These are phyloP conservation scores for Rhexocercosporidium sp. DNA, from an alignment of 2,329 filamentous ascomycete species.

Conservation along the genomic window DNA sequence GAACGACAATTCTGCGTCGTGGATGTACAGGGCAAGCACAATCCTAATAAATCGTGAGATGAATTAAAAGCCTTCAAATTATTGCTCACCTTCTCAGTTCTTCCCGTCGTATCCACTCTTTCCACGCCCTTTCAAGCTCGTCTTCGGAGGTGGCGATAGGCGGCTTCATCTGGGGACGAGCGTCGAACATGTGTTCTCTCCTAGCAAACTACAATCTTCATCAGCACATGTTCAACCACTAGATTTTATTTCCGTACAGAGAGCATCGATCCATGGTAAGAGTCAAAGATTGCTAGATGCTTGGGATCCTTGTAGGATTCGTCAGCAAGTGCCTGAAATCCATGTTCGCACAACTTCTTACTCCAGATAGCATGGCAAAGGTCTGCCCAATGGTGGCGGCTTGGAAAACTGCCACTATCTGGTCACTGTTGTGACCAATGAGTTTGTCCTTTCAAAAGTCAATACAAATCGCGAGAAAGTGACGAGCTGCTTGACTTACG, in stretches of 20 bases:
- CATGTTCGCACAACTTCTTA: not conserved
- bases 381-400: not conserved
- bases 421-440: not conserved
- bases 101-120: not conserved
- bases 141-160: not conserved
- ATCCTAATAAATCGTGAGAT: not conserved
- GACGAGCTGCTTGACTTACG: not conserved
- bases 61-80: not conserved
- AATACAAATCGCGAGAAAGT: too few species aligned
- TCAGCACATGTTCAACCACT: too few species aligned
- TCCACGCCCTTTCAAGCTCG: not conserved
- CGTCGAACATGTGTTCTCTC: not conserved
- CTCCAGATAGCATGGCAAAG: not conserved
- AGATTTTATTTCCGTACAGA: not conserved
- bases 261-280: not conserved
- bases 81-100: not conserved
- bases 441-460: not conserved
- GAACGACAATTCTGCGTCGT: not conserved
- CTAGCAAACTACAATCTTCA: not conserved
- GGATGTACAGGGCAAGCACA: not conserved
- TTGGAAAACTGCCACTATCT: not conserved
- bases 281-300: not conserved
- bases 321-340: not conserved
- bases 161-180: not conserved
- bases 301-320: not conserved